These are phyloP conservation scores for Afroboletus lepidellus DNA, from an alignment of 1,284 basidiomycete species.

Conservation along the genomic window DNA sequence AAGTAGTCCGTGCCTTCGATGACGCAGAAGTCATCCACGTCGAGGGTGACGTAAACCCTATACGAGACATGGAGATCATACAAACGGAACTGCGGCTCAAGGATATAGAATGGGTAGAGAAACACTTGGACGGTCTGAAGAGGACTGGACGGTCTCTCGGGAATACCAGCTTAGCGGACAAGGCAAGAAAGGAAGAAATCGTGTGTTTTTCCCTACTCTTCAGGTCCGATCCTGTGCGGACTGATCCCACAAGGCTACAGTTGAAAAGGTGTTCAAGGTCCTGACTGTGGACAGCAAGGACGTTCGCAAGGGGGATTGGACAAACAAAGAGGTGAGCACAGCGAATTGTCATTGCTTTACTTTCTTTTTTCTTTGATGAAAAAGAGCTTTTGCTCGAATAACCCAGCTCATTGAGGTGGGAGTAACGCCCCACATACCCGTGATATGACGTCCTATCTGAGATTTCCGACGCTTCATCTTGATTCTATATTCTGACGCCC, in stretches of 20 bases:
- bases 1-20: slow-evolving; percentile 97
- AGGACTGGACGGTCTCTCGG: slow-evolving; percentile 72
- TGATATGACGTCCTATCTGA: slow-evolving; percentile 62
- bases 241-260: slow-evolving; percentile 57
- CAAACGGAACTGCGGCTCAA: slow-evolving; percentile 91
- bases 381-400: slow-evolving; percentile 79
- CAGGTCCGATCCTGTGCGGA: slow-evolving; percentile 12
- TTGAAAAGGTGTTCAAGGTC: slow-evolving; percentile 83
- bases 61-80: slow-evolving; percentile 98
- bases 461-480: slow-evolving; percentile 8
- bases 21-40: slow-evolving; percentile 99
- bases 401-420: slow-evolving; percentile 73
- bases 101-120: slow-evolving; percentile 99
- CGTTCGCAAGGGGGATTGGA: slow-evolving; percentile 93
- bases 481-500: slow-evolving; percentile 9
- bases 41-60: slow-evolving; percentile 95
- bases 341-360: not conserved
- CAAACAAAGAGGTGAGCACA: slow-evolving; percentile 88
- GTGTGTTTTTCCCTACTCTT: slow-evolving; percentile 44
- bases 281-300: slow-evolving; percentile 87
- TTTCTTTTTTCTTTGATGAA: slow-evolving; percentile 53
- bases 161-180: slow-evolving; percentile 85
- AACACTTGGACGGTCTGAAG: slow-evolving; percentile 80
- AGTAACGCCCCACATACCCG: slow-evolving; percentile 71
- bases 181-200: slow-evolving; percentile 95